Evolutionary conservation across 1,284 basidiomycete species (phyloP).

Genomic region (Ustilago vetiveriae): DNA sequence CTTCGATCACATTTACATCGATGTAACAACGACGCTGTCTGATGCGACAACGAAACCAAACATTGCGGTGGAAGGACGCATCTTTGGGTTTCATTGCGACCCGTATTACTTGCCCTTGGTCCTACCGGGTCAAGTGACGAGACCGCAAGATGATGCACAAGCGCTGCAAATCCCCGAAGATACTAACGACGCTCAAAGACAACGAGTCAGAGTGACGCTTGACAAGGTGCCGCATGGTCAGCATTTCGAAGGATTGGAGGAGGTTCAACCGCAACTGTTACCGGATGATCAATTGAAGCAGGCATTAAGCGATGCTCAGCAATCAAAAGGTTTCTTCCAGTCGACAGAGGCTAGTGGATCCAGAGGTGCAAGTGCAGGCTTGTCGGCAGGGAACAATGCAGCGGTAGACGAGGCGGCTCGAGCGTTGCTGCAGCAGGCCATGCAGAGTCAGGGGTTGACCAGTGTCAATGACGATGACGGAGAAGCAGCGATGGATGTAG

Average conservation of each 20-base stretch:
- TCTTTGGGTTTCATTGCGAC: constrained; percentile 42
- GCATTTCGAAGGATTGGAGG: constrained; percentile 20
- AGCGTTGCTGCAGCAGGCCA: constrained; percentile 24
- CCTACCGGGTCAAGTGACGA: constrained; percentile 15
- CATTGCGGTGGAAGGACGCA: constrained; percentile 32
- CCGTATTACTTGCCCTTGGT: constrained; percentile 41
- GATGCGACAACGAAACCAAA: constrained; percentile 8
- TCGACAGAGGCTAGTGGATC: neutral
- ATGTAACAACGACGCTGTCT: neutral
- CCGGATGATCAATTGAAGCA: constrained; percentile 37
- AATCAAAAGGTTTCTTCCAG: constrained; percentile 33
- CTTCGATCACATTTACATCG: constrained; percentile 19
- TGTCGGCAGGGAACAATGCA: neutral
- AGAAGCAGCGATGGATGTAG: constrained; percentile 19
- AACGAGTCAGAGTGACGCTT: constrained; percentile 13
- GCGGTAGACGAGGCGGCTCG: constrained; percentile 23
- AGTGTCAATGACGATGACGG: constrained; percentile 32
- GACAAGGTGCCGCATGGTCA: constrained; percentile 20
- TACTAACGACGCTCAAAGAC: neutral
- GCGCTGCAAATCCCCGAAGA: neutral
- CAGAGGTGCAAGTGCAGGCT: neutral
- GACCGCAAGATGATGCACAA: neutral
- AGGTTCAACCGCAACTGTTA: constrained; percentile 32
- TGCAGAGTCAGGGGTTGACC: constrained; percentile 23
- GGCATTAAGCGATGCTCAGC: constrained; percentile 35